These are phyloP conservation scores for Apiotrichum laibachii DNA, from an alignment of 1,284 basidiomycete genomes.

Conservation along the genomic window DNA sequence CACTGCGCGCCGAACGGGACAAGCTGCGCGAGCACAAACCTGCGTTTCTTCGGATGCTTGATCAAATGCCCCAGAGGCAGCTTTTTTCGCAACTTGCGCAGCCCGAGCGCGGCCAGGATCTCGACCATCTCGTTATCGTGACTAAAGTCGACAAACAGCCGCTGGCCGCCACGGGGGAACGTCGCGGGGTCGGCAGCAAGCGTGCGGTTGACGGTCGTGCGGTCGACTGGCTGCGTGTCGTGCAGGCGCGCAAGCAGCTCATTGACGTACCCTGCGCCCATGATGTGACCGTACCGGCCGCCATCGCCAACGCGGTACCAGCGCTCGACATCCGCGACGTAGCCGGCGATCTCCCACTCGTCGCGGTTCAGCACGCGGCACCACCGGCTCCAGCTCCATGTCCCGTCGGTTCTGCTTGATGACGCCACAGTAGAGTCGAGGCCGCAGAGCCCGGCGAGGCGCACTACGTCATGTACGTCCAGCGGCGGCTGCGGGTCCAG, in stretches of 20 bases:
- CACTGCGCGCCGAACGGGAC: slow-evolving; percentile 44
- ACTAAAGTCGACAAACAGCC: slow-evolving; percentile 62
- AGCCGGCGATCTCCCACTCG: slow-evolving; percentile 66
- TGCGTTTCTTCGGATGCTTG: slow-evolving; percentile 22
- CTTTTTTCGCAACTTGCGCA: slow-evolving; percentile 54
- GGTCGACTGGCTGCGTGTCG: slow-evolving; percentile 60
- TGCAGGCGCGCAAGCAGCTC: slow-evolving; percentile 78
- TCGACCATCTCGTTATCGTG: slow-evolving; percentile 79
- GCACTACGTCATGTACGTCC: slow-evolving; percentile 58
- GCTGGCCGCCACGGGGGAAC: slow-evolving; percentile 59
- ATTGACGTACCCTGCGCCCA: slow-evolving; percentile 70
- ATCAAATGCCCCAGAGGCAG: not conserved
- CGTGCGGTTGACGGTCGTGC: slow-evolving; percentile 75
- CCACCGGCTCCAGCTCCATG: slow-evolving; percentile 60
- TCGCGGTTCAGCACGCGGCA: slow-evolving; percentile 63
- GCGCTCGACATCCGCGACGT: slow-evolving; percentile 69
- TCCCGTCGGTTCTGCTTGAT: slow-evolving; percentile 39
- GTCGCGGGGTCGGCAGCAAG: slow-evolving; percentile 63
- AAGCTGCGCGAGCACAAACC: slow-evolving; percentile 34
- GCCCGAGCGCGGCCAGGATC: slow-evolving; percentile 69
- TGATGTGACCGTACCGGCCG: slow-evolving; percentile 49
- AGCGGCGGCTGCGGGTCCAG: slow-evolving; percentile 61
- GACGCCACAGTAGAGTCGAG: slow-evolving; percentile 60
- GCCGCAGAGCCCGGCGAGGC: slow-evolving; percentile 69
- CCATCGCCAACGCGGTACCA: slow-evolving; percentile 62